Evolutionary conservation across 1,284 basidiomycete species (phyloP).

Genomic region (Ceratobasidium papillatum): DNA sequence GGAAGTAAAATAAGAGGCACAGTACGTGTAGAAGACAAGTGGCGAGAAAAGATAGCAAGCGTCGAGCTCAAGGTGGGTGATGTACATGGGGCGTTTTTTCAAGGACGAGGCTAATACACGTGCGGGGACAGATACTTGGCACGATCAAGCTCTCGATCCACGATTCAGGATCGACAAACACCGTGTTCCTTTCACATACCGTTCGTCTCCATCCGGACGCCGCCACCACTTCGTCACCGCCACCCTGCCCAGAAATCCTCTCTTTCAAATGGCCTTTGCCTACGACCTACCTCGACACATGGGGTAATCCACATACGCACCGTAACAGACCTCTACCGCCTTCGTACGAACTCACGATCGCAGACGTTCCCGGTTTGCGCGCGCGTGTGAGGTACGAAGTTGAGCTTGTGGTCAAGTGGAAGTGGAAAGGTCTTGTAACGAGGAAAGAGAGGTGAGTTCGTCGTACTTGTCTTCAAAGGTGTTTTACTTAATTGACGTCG

Average conservation of each 20-base stretch:
- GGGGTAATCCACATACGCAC: constrained; percentile 19
- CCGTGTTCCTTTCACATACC: constrained; percentile 13
- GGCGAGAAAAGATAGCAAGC: constrained; percentile 20
- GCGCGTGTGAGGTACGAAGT: constrained; percentile 43
- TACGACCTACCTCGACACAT: constrained; percentile 36
- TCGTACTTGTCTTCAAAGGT: background rate
- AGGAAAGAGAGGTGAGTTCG: constrained; percentile 36
- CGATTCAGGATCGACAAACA: constrained; percentile 29
- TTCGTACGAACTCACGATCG: constrained; percentile 39
- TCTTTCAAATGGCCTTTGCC: constrained; percentile 40
- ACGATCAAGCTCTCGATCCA: constrained; percentile 39
- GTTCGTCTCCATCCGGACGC: constrained; percentile 20
- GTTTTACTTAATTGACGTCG: background rate
- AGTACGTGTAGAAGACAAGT: constrained; percentile 29
- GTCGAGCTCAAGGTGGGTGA: constrained; percentile 41
- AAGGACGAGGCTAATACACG: background rate
- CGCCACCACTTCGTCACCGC: background rate
- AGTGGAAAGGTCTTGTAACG: constrained; percentile 41
- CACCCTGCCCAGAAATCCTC: constrained; percentile 9
- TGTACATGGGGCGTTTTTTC: background rate
- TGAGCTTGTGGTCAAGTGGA: constrained; percentile 38
- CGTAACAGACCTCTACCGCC: constrained; percentile 40
- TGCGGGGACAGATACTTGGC: constrained; percentile 27
- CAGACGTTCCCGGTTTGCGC: constrained; percentile 42
- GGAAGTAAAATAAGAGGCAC: constrained; percentile 33